Conservation (phyloP, 78 protist species). For the Isochrysis galbana region DNA sequence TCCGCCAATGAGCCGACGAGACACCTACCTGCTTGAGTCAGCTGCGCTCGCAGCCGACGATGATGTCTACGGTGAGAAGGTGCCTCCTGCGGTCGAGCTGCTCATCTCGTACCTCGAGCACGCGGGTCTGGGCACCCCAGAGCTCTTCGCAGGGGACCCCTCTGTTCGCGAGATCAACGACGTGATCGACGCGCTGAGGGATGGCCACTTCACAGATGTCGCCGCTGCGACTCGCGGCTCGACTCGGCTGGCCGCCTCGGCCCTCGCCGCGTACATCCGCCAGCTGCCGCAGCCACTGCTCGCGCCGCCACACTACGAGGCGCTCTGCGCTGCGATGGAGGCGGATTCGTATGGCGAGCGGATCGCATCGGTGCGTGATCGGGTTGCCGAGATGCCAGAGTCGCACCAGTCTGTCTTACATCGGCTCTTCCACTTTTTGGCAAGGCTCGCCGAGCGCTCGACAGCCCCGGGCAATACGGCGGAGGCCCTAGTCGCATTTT, state of each 20-base stretch:
- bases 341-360: neutral
- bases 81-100: neutral
- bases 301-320: neutral
- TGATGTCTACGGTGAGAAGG: neutral
- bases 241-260: neutral
- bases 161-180: neutral
- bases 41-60: neutral
- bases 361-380: neutral
- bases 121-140: neutral
- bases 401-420: neutral
- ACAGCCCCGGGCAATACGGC: neutral
- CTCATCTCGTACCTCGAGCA: neutral
- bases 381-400: neutral
- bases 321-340: neutral
- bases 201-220: neutral
- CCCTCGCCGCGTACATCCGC: constrained; percentile 1
- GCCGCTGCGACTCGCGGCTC: neutral
- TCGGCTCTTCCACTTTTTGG: neutral
- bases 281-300: neutral
- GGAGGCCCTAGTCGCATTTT: neutral
- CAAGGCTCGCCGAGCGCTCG: neutral
- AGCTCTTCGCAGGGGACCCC: neutral
- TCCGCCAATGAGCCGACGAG: no score
- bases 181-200: neutral
- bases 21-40: neutral